A percentile compares a stretch with the other conserved stretches of the same genome.
Conservation (phyloP, 2,329 filamentous ascomycete species). For the Hypoxylon sp. region DNA sequence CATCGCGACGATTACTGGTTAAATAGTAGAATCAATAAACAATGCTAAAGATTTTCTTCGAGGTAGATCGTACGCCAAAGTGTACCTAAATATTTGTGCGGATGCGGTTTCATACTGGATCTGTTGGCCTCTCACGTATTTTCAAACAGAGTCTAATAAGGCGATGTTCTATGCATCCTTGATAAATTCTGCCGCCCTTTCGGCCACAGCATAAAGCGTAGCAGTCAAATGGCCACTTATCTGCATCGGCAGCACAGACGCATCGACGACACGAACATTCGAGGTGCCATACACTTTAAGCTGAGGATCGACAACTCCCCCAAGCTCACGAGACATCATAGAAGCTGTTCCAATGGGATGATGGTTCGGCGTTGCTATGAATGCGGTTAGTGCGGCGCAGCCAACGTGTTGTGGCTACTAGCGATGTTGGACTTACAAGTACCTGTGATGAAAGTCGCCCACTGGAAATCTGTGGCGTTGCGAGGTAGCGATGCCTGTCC, state of each 20-base stretch:
- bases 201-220: constrained; percentile 67
- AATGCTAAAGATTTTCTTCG: not conserved
- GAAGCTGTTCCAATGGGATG: constrained; percentile 65
- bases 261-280: constrained; percentile 66
- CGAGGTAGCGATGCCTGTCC: constrained; percentile 47
- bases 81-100: not conserved
- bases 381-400: constrained; percentile 11
- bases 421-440: constrained; percentile 27
- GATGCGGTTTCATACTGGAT: not conserved
- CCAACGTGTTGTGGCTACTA: not conserved
- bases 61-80: not conserved
- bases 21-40: not conserved
- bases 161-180: constrained; percentile 33
- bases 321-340: constrained; percentile 65
- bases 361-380: constrained; percentile 55
- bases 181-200: constrained; percentile 60
- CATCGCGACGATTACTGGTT: not conserved
- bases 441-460: constrained; percentile 45
- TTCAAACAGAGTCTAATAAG: not conserved
- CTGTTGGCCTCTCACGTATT: not conserved
- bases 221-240: constrained; percentile 66
- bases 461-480: constrained; percentile 53
- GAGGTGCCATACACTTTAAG: constrained; percentile 67
- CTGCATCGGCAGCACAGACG: constrained; percentile 65
- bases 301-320: constrained; percentile 64